Evolutionary conservation across 164 flowering plant species (phyloP).

Genomic region (Liriodendron chinense): DNA sequence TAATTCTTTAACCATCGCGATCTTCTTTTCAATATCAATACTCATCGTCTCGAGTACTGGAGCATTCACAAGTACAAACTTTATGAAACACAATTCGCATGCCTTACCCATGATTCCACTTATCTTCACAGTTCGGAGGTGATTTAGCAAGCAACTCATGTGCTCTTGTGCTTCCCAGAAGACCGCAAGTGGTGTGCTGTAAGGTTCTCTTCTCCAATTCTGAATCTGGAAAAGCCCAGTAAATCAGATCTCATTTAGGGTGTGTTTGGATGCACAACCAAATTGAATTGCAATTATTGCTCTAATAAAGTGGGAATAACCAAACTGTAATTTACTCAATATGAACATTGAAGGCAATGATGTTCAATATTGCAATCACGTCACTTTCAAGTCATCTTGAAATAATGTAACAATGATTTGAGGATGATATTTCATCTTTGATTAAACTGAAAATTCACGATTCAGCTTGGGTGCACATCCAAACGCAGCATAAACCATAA

Average conservation of each 20-base stretch:
- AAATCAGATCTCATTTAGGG: too few species aligned
- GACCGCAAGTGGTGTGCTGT: not conserved
- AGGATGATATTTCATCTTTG: not conserved
- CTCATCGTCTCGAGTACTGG: slow-evolving; percentile 54
- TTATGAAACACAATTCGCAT: slow-evolving; percentile 43
- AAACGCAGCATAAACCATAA: not conserved
- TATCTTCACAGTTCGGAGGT: slow-evolving; percentile 35
- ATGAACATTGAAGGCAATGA: too few species aligned
- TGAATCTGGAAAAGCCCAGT: slow-evolving; percentile 25
- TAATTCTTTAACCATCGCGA: not conserved
- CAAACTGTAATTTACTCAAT: too few species aligned
- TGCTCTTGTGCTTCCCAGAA: slow-evolving; percentile 23
- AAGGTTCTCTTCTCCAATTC: slow-evolving; percentile 24
- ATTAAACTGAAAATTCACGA: not conserved
- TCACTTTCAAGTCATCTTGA: too few species aligned
- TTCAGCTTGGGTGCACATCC: not conserved
- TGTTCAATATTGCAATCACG: too few species aligned
- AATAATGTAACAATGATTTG: too few species aligned
- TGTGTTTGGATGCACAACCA: too few species aligned
- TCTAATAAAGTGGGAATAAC: too few species aligned
- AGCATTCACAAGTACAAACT: slow-evolving; percentile 42
- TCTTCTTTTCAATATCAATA: slow-evolving; percentile 26
- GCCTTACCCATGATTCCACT: slow-evolving; percentile 27
- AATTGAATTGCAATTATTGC: too few species aligned
- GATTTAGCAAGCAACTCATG: slow-evolving; percentile 23